A percentile compares a stretch with the other conserved stretches of the same genome.
Conservation (phyloP, 495 filamentous ascomycete species). For the Tuber umbilicatum region DNA sequence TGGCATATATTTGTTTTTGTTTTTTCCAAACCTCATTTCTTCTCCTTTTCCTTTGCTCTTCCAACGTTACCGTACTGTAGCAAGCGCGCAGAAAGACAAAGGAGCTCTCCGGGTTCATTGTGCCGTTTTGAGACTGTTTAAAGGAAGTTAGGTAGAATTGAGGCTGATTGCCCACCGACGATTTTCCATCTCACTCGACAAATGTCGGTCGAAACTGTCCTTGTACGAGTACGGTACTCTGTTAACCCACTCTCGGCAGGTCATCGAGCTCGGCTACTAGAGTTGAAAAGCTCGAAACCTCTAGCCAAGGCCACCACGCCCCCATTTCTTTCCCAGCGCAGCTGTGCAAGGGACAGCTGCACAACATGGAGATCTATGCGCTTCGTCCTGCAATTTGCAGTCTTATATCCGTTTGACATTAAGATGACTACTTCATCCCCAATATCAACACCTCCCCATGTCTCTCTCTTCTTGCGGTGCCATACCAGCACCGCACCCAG, state of each 20-base stretch:
- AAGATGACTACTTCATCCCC: background rate
- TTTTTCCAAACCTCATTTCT: background rate
- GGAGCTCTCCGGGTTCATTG: background rate
- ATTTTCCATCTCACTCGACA: background rate
- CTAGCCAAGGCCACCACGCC: background rate
- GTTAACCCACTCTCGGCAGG: background rate
- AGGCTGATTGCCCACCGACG: background rate
- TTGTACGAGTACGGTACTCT: background rate
- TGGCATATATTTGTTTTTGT: background rate
- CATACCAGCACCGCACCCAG: background rate
- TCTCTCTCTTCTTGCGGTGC: background rate
- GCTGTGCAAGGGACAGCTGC: slow-evolving; percentile 30
- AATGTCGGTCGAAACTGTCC: background rate
- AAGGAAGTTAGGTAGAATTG: background rate
- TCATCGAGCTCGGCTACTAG: slow-evolving; percentile 15
- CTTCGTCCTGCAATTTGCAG: slow-evolving; percentile 36
- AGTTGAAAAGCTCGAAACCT: slow-evolving; percentile 34
- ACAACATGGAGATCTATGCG: slow-evolving; percentile 39
- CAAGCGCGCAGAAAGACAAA: background rate
- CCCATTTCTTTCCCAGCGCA: background rate
- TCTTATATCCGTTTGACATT: background rate
- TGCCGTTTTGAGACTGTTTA: background rate
- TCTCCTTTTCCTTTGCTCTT: background rate
- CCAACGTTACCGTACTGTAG: background rate
- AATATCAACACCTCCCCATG: background rate